phyloP scores from a whole-genome alignment of 2,329 filamentous ascomycete species.

The Orbilia javanica region DNA sequence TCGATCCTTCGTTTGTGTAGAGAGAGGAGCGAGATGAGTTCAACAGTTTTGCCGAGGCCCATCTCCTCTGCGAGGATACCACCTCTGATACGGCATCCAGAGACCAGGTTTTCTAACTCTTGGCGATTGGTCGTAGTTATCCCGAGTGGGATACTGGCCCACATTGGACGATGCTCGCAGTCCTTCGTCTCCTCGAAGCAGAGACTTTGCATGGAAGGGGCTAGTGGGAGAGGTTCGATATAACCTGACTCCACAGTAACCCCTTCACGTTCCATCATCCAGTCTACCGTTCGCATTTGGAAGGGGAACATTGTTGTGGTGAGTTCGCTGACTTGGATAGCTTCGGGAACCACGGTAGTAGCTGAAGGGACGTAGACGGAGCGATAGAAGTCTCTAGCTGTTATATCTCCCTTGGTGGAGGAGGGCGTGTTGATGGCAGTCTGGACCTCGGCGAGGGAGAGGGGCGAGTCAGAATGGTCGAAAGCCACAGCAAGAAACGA shows the following conservation, averaged over 20 bases:
- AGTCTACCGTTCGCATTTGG: slow-evolving; percentile 61
- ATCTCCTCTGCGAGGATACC: slow-evolving; percentile 84
- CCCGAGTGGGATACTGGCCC: slow-evolving; percentile 75
- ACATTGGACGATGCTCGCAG: slow-evolving; percentile 66
- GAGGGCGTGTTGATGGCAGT: slow-evolving; percentile 23
- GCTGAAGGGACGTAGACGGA: slow-evolving; percentile 58
- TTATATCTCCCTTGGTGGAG: slow-evolving; percentile 38
- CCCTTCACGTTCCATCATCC: slow-evolving; percentile 62
- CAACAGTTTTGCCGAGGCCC: slow-evolving; percentile 84
- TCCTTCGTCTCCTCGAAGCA: slow-evolving; percentile 63
- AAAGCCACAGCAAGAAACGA: slow-evolving; percentile 41
- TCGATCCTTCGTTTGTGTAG: slow-evolving; percentile 69
- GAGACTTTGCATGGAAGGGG: slow-evolving; percentile 67
- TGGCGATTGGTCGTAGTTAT: slow-evolving; percentile 69
- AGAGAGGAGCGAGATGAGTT: slow-evolving; percentile 78
- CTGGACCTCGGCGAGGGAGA: slow-evolving; percentile 35
- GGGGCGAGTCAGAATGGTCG: not conserved
- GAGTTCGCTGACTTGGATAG: slow-evolving; percentile 59
- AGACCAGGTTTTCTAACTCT: slow-evolving; percentile 22
- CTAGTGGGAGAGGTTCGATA: slow-evolving; percentile 48
- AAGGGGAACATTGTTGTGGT: slow-evolving; percentile 60
- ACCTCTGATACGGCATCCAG: slow-evolving; percentile 65
- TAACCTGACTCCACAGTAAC: slow-evolving; percentile 32
- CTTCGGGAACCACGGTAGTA: slow-evolving; percentile 38
- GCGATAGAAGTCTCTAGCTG: slow-evolving; percentile 60